phyloP scores from a whole-genome alignment of 2,329 filamentous ascomycete species.

The Delphinella strobiligena region DNA sequence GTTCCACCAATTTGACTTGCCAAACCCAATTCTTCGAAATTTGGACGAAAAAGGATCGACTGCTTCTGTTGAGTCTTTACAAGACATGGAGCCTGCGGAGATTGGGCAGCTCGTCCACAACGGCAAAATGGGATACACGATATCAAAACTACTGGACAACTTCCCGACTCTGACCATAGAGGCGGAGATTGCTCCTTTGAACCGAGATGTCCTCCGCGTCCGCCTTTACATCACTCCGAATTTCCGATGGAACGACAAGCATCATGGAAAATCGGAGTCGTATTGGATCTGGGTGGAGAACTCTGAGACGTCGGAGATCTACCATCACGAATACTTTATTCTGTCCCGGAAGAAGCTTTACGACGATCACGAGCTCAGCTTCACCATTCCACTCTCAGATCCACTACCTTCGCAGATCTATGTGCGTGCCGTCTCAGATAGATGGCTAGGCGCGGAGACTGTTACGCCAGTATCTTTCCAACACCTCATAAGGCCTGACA shows the following conservation, averaged over 20 bases:
- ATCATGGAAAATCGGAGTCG: slow-evolving; percentile 88
- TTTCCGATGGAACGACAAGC: slow-evolving; percentile 86
- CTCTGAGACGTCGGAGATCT: slow-evolving; percentile 93
- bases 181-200: slow-evolving; percentile 87
- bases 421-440: slow-evolving; percentile 82
- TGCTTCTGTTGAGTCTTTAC: slow-evolving; percentile 66
- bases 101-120: slow-evolving; percentile 90
- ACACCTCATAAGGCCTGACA: slow-evolving; percentile 92
- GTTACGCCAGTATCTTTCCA: slow-evolving; percentile 94
- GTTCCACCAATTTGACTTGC: slow-evolving; percentile 86
- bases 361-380: slow-evolving; percentile 95
- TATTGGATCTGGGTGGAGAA: slow-evolving; percentile 99
- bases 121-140: slow-evolving; percentile 68
- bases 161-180: slow-evolving; percentile 89
- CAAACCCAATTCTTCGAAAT: slow-evolving; percentile 69
- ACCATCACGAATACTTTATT: slow-evolving; percentile 95
- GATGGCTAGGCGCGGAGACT: slow-evolving; percentile 93
- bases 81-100: slow-evolving; percentile 87
- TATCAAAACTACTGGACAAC: slow-evolving; percentile 70
- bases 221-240: slow-evolving; percentile 77
- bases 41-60: slow-evolving; percentile 68
- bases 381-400: slow-evolving; percentile 90
- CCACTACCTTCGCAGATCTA: slow-evolving; percentile 94
- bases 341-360: slow-evolving; percentile 79
- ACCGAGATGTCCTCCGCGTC: slow-evolving; percentile 88